These are phyloP conservation scores for Primulina huaijiensis DNA, from an alignment of 257 asterid species.

Conservation along the genomic window DNA sequence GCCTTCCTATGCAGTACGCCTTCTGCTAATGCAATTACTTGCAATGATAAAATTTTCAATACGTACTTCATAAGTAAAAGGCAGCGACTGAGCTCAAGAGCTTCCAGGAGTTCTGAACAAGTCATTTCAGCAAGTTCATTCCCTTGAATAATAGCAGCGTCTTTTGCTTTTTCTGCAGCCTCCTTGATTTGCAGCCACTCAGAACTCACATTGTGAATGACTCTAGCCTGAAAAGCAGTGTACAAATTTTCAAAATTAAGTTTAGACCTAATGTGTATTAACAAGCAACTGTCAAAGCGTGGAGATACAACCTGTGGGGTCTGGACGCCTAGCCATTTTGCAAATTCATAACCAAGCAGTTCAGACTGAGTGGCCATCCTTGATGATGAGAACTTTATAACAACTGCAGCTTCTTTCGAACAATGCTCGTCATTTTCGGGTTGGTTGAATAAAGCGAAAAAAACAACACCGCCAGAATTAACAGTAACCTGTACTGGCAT, in stretches of 20 bases:
- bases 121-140: slow-evolving; percentile 91
- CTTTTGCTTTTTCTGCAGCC: slow-evolving; percentile 90
- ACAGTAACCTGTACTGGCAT: slow-evolving; percentile 75
- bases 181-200: slow-evolving; percentile 94
- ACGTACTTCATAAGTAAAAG: slow-evolving; percentile 83
- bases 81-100: slow-evolving; percentile 99
- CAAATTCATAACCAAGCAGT: slow-evolving; percentile 96
- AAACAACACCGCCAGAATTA: slow-evolving; percentile 97
- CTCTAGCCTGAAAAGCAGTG: slow-evolving; percentile 65
- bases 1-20: too few species aligned
- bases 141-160: slow-evolving; percentile 56
- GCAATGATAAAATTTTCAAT: too few species aligned
- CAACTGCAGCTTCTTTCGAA: slow-evolving; percentile 89
- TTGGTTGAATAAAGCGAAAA: slow-evolving; percentile 81
- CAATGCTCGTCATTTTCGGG: slow-evolving; percentile 65
- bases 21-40: too few species aligned
- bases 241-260: too few species aligned
- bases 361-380: slow-evolving; percentile 99
- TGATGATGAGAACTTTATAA: slow-evolving; percentile 90
- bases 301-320: slow-evolving; percentile 89
- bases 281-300: slow-evolving; percentile 34
- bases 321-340: slow-evolving; percentile 97
- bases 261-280: slow-evolving; percentile 6
- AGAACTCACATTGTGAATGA: slow-evolving; percentile 73
- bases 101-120: slow-evolving; percentile 96